Evolutionary conservation across 768 basidiomycete species (phyloP), one percentile per base, ranked within the genome.

Genomic region (Lactarius psammicola): DNA sequence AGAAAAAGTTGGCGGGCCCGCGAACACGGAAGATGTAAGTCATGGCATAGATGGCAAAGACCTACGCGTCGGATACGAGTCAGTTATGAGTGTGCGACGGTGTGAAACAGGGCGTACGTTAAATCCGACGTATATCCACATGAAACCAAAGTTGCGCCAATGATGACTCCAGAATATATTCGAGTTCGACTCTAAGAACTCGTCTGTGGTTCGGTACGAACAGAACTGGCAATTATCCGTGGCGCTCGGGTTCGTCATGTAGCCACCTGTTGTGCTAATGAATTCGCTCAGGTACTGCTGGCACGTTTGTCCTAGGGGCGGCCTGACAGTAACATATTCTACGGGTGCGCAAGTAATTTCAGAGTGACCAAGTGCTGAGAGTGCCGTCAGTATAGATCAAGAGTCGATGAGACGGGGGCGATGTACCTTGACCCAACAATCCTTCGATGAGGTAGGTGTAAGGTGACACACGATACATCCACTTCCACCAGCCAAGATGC

Each of bases 291-390:
- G 73, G 73, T 83, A 87, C 15, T 75, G 69, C 15, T 70, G 74
- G 72, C 86, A 88, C 0, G 82, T 79, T 65, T 77, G 76, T 4
- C 81, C 82, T 0, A 71, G 63, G 1, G 84, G 82, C 3, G 83
- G 80, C 2, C 72, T 71, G 67, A 95, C 72, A 1, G 78, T 78
- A 3, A 86, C 82, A n/a, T 84, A 78, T 73, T 95, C 94, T 58
- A 79, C 74, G 0, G 75, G n/a, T 0, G 87, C 74, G 73, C 94
- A 95, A 18, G 74, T 77, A 56, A 89, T 78, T 1, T 74, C 66
- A 56, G 80, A 75, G 8, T 75, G 78, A 0, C 85, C 86, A 15
- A 89, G 71, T 11, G 82, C 87, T 86, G 65, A 8, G 40, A n/a
- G 30, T 38, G 49, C 18, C 6, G 57, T 66, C 30, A 59, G 33